phyloP scores from a whole-genome alignment of 2,329 filamentous ascomycete genomes.

The Annulohypoxylon truncatum region DNA sequence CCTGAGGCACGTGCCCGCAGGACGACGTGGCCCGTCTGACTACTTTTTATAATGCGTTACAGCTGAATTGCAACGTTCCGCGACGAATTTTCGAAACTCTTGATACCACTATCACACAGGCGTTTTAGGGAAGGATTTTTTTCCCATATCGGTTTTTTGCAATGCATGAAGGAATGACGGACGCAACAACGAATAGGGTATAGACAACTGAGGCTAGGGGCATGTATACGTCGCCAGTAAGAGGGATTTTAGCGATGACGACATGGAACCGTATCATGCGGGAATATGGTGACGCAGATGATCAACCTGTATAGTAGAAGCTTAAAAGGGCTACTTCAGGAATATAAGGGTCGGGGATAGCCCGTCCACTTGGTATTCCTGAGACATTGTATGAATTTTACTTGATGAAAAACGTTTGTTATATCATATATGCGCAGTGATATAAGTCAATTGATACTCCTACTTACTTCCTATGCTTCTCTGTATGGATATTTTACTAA shows the following conservation, averaged over 20 bases:
- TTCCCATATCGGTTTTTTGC: slow-evolving; percentile 20
- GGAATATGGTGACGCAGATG: slow-evolving; percentile 13
- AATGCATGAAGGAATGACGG: slow-evolving; percentile 34
- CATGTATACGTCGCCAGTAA: slow-evolving; percentile 13
- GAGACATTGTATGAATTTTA: slow-evolving; percentile 16
- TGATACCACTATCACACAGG: slow-evolving; percentile 48
- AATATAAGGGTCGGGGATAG: neutral
- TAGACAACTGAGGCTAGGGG: slow-evolving; percentile 25
- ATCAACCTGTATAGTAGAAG: slow-evolving; percentile 33
- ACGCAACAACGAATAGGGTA: slow-evolving; percentile 20
- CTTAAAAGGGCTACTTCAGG: slow-evolving; percentile 3
- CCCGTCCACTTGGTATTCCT: neutral
- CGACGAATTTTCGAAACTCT: slow-evolving; percentile 36
- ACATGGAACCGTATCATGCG: slow-evolving; percentile 17
- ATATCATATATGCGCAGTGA: neutral
- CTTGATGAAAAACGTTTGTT: slow-evolving; percentile 1
- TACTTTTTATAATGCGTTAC: slow-evolving; percentile 70
- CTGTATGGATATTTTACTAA: too few relatives aligned
- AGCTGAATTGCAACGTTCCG: slow-evolving; percentile 33
- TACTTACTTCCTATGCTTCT: too few relatives aligned
- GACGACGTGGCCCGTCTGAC: slow-evolving; percentile 73
- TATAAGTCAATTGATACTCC: too few relatives aligned
- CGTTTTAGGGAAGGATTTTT: slow-evolving; percentile 30
- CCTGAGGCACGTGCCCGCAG: slow-evolving; percentile 81
- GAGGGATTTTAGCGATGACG: slow-evolving; percentile 2